Base-by-base conservation (phyloP, 23 red algal species). In the Gracilaria gracilis region DNA sequence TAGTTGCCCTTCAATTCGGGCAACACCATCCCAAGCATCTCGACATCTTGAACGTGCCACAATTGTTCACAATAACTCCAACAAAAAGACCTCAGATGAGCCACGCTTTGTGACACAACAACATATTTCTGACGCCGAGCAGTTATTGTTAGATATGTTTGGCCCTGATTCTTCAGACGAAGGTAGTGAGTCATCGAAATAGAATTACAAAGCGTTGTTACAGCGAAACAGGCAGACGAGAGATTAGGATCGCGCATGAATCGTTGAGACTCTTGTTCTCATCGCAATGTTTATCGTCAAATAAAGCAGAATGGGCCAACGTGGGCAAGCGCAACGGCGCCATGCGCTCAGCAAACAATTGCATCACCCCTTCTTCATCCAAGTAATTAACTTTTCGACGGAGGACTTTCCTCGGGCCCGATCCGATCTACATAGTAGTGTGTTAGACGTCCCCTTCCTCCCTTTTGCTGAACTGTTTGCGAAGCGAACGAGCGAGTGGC, bases 301-400 rank as follows among this genome's bases (percentile, higher is more conserved):
- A 77, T 39, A 92, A 27, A 35, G 89, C 29, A 53, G 89, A 79
- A 61, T 84, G 89, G 1, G 89, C 89, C 79, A 92, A 77, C 24
- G 66, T 79, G 2, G 89, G 79, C 19, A 92, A 49, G 38, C 89
- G 77, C 24, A 83, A 49, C 4, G 87, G 87, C 20, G 57, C 47
- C 87, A 90, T 90, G 28, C 71, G 71, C 44, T 90, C 67, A 8
- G 74, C 71, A 35, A 90, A 90, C 57, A 90, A 46, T 17, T 49
- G 87, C 42, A 90, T 90, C 2, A 90, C 21, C n/a, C 76, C 87
- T 7, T 51, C 87, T 42, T 90, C 81, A 55, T 90, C 87, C 0
- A 90, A 16, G 46, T 44, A 71, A 65, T 75, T 72, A 35, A 90
- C 87, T 27, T 61, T 81, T 69, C 35, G 20, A 32, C 25, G 21